These are phyloP conservation scores for Cicer judaicum DNA, from an alignment of 306 rosid species.

Conservation along the genomic window DNA sequence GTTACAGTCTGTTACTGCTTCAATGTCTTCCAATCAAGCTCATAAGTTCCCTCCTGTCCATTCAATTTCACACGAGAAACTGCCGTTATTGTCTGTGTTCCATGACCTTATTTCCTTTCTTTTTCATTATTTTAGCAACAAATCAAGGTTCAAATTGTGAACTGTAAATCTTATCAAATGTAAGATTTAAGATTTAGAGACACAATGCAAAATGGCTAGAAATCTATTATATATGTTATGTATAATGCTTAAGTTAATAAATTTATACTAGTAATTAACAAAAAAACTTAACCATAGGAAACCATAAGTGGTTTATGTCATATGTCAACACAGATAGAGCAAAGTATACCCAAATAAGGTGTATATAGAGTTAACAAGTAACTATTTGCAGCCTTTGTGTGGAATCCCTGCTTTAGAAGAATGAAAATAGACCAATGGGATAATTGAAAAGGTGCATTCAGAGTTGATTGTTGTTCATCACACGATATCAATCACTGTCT, in stretches of 20 bases:
- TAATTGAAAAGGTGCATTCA: too few relatives aligned
- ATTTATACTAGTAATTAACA: background rate
- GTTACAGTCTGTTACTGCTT: slow-evolving; percentile 16
- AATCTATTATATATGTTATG: background rate
- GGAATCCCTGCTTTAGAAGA: background rate
- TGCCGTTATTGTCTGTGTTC: background rate
- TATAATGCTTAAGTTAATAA: background rate
- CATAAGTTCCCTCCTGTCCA: slow-evolving; percentile 15
- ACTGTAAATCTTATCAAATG: background rate
- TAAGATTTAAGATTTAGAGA: background rate
- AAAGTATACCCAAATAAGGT: background rate
- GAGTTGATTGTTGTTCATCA: background rate
- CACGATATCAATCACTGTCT: background rate
- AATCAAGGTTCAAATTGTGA: background rate
- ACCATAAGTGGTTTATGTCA: background rate
- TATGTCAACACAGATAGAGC: background rate
- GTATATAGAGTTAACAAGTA: background rate
- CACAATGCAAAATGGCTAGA: background rate
- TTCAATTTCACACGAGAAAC: slow-evolving; percentile 27
- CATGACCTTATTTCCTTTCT: background rate
- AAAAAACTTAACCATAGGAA: background rate
- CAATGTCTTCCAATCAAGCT: slow-evolving; percentile 12
- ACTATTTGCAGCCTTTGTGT: background rate
- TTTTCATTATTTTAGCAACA: background rate
- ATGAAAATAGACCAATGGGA: too few relatives aligned